phyloP scores from a whole-genome alignment of 352 stramenopile species.

The Phytophthora sp. region DNA sequence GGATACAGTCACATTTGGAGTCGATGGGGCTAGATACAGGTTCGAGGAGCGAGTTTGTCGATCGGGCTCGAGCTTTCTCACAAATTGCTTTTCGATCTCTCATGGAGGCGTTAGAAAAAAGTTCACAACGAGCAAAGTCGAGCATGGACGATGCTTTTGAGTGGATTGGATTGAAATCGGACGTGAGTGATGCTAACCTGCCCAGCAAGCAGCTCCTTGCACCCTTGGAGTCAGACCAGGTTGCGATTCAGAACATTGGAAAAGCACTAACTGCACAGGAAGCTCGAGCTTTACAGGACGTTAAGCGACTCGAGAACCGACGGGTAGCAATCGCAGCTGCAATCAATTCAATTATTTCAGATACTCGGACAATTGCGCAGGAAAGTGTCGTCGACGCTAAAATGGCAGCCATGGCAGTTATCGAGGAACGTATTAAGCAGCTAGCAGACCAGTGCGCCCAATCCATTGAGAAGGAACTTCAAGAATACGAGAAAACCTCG shows the following conservation, averaged over 20 bases:
- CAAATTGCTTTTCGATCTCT: constrained; percentile 5
- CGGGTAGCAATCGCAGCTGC: constrained; percentile 37
- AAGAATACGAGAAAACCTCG: constrained; percentile 36
- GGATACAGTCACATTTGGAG: constrained; percentile 8
- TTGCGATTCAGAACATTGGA: constrained; percentile 20
- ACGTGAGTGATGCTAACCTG: constrained; percentile 18
- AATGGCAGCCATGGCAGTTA: constrained; percentile 37
- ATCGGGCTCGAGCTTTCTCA: constrained; percentile 1
- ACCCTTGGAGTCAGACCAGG: constrained; percentile 10
- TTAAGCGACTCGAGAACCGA: constrained; percentile 54
- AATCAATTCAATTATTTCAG: constrained; percentile 47
- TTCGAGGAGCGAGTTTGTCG: not conserved
- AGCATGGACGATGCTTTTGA: constrained; percentile 14
- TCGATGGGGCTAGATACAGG: constrained; percentile 4
- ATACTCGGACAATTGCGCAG: constrained; percentile 46
- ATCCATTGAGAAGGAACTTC: constrained; percentile 43
- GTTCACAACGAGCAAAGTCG: not conserved
- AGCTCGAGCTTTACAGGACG: constrained; percentile 43
- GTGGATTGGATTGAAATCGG: constrained; percentile 13
- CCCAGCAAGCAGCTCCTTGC: constrained; percentile 15
- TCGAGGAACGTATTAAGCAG: constrained; percentile 42
- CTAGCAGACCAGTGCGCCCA: constrained; percentile 37
- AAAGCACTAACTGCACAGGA: constrained; percentile 41
- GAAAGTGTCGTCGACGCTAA: constrained; percentile 48
- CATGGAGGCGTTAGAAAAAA: not conserved